Conservation (phyloP, 2,329 filamentous ascomycete genomes). For the Apiospora saccharicola region DNA sequence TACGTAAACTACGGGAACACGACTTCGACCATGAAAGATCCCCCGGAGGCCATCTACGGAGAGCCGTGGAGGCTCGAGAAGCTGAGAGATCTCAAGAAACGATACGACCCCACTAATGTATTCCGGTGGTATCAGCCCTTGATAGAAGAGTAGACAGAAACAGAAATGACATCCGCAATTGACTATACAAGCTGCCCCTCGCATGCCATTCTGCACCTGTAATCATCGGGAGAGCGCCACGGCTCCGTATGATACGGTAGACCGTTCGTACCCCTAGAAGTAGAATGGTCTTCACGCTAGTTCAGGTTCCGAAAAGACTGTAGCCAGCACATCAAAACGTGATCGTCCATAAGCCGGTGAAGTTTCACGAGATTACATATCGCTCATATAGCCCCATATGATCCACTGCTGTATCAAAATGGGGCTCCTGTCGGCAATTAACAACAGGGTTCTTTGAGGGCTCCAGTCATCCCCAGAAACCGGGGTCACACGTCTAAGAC, state of each 20-base stretch:
- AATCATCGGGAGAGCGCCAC: neutral
- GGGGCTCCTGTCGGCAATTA: neutral
- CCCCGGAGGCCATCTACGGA: neutral
- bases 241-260: neutral
- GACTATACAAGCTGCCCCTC: neutral
- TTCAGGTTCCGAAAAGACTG: neutral
- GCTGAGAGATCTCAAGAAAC: neutral
- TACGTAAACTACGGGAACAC: conserved; percentile 15
- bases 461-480: neutral
- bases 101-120: neutral
- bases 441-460: neutral
- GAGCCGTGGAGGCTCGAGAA: conserved; percentile 2
- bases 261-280: neutral
- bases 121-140: conserved; percentile 17
- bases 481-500: neutral
- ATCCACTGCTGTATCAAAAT: neutral
- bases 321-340: neutral
- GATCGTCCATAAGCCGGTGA: neutral
- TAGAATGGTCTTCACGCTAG: no score
- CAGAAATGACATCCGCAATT: neutral
- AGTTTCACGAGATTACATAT: neutral
- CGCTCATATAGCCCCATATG: neutral
- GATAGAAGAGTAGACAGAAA: neutral
- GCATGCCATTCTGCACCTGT: neutral
- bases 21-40: conserved; percentile 1